Percentiles rank a stretch among this genome's conserved stretches.
Conservation (phyloP, 2,329 filamentous ascomycete genomes). For the Penicillium palitans region DNA sequence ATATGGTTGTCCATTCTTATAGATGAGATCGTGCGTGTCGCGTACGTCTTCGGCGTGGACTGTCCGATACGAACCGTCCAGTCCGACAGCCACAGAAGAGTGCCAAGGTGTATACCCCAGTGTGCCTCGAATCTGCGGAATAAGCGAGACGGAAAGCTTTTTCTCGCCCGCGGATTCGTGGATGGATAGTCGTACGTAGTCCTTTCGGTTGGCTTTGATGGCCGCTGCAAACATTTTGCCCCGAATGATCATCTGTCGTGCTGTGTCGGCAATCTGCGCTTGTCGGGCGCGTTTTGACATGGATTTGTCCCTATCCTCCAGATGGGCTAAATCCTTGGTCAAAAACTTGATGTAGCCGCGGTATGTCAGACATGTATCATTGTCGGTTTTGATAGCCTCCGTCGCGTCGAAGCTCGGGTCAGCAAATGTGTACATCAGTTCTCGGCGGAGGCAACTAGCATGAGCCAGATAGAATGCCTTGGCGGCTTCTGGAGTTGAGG, state of each 20-base stretch:
- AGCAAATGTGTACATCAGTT: constrained; percentile 28
- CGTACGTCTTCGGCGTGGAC: constrained; percentile 31
- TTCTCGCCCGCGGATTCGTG: constrained; percentile 30
- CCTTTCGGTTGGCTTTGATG: constrained; percentile 28
- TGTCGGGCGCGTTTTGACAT: constrained; percentile 24
- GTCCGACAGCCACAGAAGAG: constrained; percentile 34
- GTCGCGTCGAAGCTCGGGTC: constrained; percentile 30
- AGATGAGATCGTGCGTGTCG: constrained; percentile 49
- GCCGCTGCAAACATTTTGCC: constrained; percentile 32
- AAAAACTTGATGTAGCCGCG: constrained; percentile 33
- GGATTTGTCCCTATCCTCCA: constrained; percentile 8
- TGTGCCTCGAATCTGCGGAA: constrained; percentile 25
- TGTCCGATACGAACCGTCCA: constrained; percentile 27
- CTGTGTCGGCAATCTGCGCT: constrained; percentile 22
- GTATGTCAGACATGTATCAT: constrained; percentile 32
- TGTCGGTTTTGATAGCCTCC: constrained; percentile 29
- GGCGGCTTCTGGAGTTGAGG: constrained; percentile 21
- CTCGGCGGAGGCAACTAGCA: constrained; percentile 28
- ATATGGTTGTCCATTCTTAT: constrained; percentile 49
- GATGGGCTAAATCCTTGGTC: constrained; percentile 29
- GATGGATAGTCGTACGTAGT: constrained; percentile 34
- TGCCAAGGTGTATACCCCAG: constrained; percentile 39
- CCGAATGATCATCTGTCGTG: constrained; percentile 30
- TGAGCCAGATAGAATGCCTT: constrained; percentile 30
- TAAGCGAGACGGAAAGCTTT: constrained; percentile 30